phyloP scores from a whole-genome alignment of 345 rosid genomes.

The Populus ilicifolia region DNA sequence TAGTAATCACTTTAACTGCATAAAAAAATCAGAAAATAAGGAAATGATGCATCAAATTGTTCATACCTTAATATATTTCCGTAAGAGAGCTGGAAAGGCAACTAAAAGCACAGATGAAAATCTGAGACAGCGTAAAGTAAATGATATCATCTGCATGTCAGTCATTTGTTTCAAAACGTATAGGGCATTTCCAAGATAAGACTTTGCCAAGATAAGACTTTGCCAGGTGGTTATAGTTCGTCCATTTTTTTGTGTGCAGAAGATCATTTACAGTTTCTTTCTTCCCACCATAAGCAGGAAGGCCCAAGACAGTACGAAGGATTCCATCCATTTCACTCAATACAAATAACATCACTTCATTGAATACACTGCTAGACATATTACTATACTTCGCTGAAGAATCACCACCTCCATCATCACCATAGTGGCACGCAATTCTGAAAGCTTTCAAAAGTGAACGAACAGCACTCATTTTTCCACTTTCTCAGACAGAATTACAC shows the following conservation, averaged over 20 bases:
- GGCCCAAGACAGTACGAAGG: conserved; percentile 66
- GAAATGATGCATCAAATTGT: neutral
- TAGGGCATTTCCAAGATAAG: conserved; percentile 86
- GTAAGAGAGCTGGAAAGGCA: conserved; percentile 77
- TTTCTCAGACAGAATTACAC: conserved; percentile 56
- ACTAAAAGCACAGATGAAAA: conserved; percentile 65
- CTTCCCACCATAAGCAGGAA: conserved; percentile 76
- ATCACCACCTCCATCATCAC: conserved; percentile 78
- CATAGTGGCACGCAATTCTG: conserved; percentile 91
- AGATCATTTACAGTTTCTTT: conserved; percentile 61
- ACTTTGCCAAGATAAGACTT: conserved; percentile 94
- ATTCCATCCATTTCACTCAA: conserved; percentile 80
- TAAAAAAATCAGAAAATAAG: neutral
- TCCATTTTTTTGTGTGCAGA: conserved; percentile 69
- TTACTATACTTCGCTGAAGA: conserved; percentile 49
- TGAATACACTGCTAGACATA: conserved; percentile 81
- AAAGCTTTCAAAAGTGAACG: conserved; percentile 84
- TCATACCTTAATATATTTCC: conserved; percentile 81
- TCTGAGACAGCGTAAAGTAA: conserved; percentile 71
- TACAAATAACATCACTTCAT: conserved; percentile 74
- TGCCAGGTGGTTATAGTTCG: conserved; percentile 74
- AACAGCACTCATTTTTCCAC: conserved; percentile 55
- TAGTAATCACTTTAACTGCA: neutral
- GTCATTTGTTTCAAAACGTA: conserved; percentile 97
- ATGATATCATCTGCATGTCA: conserved; percentile 77